Base-by-base conservation (phyloP, 352 stramenopile genomes). In the Aphanomyces cochlioides region DNA sequence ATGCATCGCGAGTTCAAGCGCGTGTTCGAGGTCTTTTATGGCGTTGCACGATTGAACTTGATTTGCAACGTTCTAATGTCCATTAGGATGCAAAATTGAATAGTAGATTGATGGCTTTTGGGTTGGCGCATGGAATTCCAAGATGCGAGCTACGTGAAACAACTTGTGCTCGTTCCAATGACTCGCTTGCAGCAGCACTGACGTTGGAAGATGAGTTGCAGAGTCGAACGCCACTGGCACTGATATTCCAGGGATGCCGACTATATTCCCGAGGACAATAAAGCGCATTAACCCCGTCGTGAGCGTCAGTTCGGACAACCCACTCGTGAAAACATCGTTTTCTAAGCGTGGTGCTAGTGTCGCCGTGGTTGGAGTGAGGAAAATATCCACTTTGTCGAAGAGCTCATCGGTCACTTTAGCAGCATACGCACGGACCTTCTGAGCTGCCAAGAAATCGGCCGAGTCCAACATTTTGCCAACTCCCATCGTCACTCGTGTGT, bases 221-320 rank as follows among this genome's bases (percentile, higher is more conserved):
- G 12, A 15, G 12, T 92, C 83, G 78, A 89, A 83, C 36, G 84
- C 88, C 38, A 93, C 79, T 0, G 87, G 88, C 40, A 95, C 86
- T 0, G 82, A 75, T 4, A 95, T 72, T 5, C 77, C 86, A 0
- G 90, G 90, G 59, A 95, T 88, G 12, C 90, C 90, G n/a, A 90
- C 83, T 41, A 97, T 82, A 72, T 97, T 96, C 38, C 80, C 89
- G 54, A 96, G 89, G 38, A 94, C 77, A n/a, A 82, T 81, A 76
- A 88, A 97, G 41, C 82, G 86, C 67, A 96, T 88, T 60, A 97
- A 84, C 43, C 17, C 19, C 19, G 48, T 28, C 38, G 58, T 66
- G 5, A 66, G 15, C 7, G 75, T 53, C 12, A 75, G 75, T 56
- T 97, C 88, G 0, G 90, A 63, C 38, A 87, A 78, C 7, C 82